Evolutionary conservation across 108 stramenopile species (phyloP), one percentile per base, ranked within the genome.

Genomic region (Asterionellopsis glacialis): DNA sequence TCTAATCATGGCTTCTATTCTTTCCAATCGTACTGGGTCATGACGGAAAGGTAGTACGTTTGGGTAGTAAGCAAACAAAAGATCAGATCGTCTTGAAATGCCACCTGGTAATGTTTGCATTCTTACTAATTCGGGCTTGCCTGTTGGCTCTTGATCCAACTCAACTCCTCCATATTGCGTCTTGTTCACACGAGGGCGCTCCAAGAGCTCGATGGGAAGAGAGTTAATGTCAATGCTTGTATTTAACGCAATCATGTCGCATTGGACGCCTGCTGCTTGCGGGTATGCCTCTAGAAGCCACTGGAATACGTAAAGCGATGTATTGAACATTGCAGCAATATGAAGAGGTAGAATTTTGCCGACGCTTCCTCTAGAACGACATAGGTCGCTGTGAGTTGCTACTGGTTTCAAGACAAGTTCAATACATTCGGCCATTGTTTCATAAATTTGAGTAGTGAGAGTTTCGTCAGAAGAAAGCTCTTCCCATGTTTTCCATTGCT

Each of bases 341-440:
- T 85, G 84, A n/a, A 85, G 61, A 12, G 84, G 84, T 1, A 85
- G 42, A 28, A 85, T 27, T 6, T 50, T 51, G 22, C 79, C 84
- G 18, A 70, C 40, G 38, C 80, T 73, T 43, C 79, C 84, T 14
- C 68, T 52, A 41, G 49, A 45, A 1, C 41, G 66, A 57, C 84
- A 81, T 14, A 78, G 45, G 7, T 63, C 43, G 11, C 53, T 19
- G 11, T 58, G 42, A n/a, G 51, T 25, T 1, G 52, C 40, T 14
- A 85, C 39, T 11, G 84, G 80, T 43, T 65, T 41, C 45, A 85
- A 41, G 26, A 85, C 57, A 15, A 65, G 23, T 27, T 85, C 74
- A 28, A 85, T 49, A 24, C 74, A 65, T 56, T 75, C 57, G 0
- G 74, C 68, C 76, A 85, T 80, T 1, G 65, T 52, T 38, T 77